phyloP scores from a whole-genome alignment of 1,284 basidiomycete genomes.

The Puccinia polysora region DNA sequence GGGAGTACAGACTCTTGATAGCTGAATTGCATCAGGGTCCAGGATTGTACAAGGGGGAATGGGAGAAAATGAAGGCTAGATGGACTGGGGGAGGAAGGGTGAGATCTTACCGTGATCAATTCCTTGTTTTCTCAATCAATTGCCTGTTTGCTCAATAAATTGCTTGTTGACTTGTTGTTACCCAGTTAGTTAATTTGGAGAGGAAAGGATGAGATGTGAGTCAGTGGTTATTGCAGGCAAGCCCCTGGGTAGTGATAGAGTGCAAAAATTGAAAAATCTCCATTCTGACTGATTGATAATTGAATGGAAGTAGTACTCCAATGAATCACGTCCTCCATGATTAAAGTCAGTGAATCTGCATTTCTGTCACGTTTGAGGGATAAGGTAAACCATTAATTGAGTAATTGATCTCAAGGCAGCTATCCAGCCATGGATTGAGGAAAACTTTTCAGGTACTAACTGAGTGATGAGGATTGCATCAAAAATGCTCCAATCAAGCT shows the following conservation, averaged over 20 bases:
- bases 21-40: too few relatives aligned
- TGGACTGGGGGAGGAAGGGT: too few relatives aligned
- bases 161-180: too few relatives aligned
- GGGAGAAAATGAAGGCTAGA: too few relatives aligned
- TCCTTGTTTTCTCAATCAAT: too few relatives aligned
- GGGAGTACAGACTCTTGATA: too few relatives aligned
- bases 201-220: neutral
- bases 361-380: conserved; percentile 62
- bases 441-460: conserved; percentile 57
- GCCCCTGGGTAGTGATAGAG: neutral
- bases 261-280: neutral
- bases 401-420: neutral
- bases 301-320: too few relatives aligned
- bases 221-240: neutral
- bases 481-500: conserved; percentile 96
- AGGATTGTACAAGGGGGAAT: too few relatives aligned
- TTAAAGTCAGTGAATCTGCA: conserved; percentile 92
- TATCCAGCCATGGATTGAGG: neutral
- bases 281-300: too few relatives aligned
- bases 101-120: too few relatives aligned
- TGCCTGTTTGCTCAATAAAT: too few relatives aligned
- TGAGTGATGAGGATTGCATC: conserved; percentile 94
- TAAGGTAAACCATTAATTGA: neutral
- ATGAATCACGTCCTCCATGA: conserved; percentile 92
- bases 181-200: neutral